Base-by-base conservation (phyloP, 2,329 filamentous ascomycete species). In the Diplodia corticola region DNA sequence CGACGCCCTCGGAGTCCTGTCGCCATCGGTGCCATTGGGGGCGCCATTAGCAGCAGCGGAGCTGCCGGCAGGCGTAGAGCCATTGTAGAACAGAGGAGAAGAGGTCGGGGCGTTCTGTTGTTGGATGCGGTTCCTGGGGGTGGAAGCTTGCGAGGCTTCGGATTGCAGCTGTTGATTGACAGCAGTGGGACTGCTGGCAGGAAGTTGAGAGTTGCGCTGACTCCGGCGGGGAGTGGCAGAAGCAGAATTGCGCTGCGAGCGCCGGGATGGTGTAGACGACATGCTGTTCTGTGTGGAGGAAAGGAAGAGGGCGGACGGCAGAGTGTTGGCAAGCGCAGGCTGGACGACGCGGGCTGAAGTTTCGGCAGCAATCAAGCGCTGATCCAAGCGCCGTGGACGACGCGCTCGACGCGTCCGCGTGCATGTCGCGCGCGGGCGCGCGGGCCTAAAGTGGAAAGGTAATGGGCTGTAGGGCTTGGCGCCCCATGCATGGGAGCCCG, bases 51-150 rank as follows among this genome's bases (percentile, higher is more conserved):
- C 71, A 65, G 70, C 71, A 63, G 75, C 76, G 6, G 51, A 30
- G 24, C 33, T 54, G 51, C 51, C 20, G 5, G 28, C 30, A 10
- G 55, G 55, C 9, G 37, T 40, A 30, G 79, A 80, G 40, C 77
- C 79, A 60, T 80, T 80, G 78, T 89, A 96, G 78, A 91, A 91
- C 69, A 97, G 83, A 48, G 93, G 93, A 67, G 93, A 96, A 4
- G 92, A 95, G 5, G 87, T 86, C 68, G 89, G 81, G 40, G 82
- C 74, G 64, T 76, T 74, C 17, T 67, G 57, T 40, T 64, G 80
- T 79, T 30, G 84, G 84, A 1, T 84, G 85, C 64, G 60, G 77
- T 73, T 69, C 77, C 75, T 64, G 72, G 75, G 74, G 73, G 78
- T 61, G 73, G 73, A 77, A 48, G 73, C 76, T 65, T 78, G 78